These are phyloP conservation scores for Thozetella sp. DNA, from an alignment of 495 filamentous ascomycete species.

Conservation along the genomic window DNA sequence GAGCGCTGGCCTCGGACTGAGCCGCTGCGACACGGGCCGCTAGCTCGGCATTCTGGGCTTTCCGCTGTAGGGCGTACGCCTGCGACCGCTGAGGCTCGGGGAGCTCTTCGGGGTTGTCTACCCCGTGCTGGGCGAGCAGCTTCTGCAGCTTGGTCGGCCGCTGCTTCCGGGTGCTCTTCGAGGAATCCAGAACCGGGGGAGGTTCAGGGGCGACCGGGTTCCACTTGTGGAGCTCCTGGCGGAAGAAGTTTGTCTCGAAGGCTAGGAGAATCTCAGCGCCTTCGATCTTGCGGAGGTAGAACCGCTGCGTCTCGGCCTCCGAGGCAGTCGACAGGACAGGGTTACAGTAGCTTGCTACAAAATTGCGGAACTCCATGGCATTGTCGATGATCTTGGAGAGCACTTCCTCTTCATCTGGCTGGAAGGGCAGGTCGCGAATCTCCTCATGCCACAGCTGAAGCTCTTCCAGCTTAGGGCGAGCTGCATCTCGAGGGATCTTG, in stretches of 20 bases:
- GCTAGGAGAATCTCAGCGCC: conserved; percentile 93
- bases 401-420: conserved; percentile 90
- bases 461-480: conserved; percentile 93
- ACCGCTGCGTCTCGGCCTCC: conserved; percentile 89
- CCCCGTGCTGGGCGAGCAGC: conserved; percentile 83
- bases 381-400: conserved; percentile 82
- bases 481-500: conserved; percentile 98
- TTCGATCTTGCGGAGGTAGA: conserved; percentile 97
- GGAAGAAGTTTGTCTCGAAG: conserved; percentile 95
- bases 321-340: conserved; percentile 77
- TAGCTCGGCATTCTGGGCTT: conserved; percentile 47
- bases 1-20: conserved; percentile 17
- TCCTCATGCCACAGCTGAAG: conserved; percentile 87
- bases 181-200: conserved; percentile 81
- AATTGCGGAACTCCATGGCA: conserved; percentile 81
- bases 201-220: conserved; percentile 84
- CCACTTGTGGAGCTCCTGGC: conserved; percentile 96
- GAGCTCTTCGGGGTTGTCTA: conserved; percentile 85
- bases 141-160: conserved; percentile 97
- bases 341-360: conserved; percentile 79
- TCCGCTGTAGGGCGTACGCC: conserved; percentile 63
- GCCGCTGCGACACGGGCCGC: conserved; percentile 31
- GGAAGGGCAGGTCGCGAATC: conserved; percentile 82
- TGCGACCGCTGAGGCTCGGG: conserved; percentile 80
- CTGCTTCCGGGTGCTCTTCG: conserved; percentile 94